Percentiles rank a stretch among this genome's conserved stretches.
phyloP scores from a whole-genome alignment of 306 rosid genomes.

The Prunus mume region DNA sequence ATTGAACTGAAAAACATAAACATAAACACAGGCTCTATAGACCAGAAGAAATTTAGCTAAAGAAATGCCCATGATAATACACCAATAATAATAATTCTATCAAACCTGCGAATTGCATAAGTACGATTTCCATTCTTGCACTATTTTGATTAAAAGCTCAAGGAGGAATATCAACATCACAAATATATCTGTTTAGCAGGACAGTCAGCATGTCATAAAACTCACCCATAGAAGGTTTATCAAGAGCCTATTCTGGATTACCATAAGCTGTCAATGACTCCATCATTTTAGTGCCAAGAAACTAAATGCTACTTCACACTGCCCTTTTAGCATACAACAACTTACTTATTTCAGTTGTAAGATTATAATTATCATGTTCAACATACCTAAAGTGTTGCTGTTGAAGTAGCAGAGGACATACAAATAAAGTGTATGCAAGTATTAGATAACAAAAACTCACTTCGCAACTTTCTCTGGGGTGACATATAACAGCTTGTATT shows the following conservation, averaged over 20 bases:
- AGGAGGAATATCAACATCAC: background rate
- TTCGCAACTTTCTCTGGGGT: constrained; percentile 97
- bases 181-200: too few species aligned
- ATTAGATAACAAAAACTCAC: constrained; percentile 45
- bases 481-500: constrained; percentile 83
- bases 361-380: background rate
- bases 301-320: background rate
- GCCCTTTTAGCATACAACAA: background rate
- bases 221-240: too few species aligned
- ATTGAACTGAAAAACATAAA: too few species aligned
- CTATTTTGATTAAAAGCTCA: too few species aligned
- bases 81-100: too few species aligned
- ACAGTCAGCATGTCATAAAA: too few species aligned
- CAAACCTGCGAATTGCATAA: too few species aligned
- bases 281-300: background rate
- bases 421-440: constrained; percentile 20
- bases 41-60: too few species aligned
- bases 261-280: background rate
- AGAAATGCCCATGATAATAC: too few species aligned
- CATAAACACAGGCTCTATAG: too few species aligned
- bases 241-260: background rate
- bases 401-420: constrained; percentile 16
- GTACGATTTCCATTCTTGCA: too few species aligned
- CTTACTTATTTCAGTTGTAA: background rate
- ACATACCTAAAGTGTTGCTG: background rate